Percentiles rank a stretch among this genome's conserved stretches.
phyloP scores from a whole-genome alignment of 768 basidiomycete species.

The Mycena vulgaris region DNA sequence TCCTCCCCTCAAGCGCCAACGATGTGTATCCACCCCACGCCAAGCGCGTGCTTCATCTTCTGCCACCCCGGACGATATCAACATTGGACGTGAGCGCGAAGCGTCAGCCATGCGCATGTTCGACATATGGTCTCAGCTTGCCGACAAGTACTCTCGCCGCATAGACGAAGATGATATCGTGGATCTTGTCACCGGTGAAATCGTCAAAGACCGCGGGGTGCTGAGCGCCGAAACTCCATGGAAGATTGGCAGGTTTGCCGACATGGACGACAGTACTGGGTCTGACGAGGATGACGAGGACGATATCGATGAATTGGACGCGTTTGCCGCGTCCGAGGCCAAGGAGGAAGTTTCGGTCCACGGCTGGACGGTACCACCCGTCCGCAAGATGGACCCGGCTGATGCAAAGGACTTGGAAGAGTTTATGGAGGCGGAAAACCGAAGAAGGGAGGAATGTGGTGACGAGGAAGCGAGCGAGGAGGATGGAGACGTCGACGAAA shows the following conservation, averaged over 20 bases:
- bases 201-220: conserved; percentile 82
- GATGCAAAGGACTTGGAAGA: conserved; percentile 76
- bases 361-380: conserved; percentile 58
- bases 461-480: conserved; percentile 55
- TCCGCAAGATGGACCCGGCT: conserved; percentile 58
- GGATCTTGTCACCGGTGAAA: conserved; percentile 71
- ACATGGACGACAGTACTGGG: conserved; percentile 48
- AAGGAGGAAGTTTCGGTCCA: conserved; percentile 44
- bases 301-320: conserved; percentile 74
- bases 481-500: conserved; percentile 1
- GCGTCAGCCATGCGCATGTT: conserved; percentile 71
- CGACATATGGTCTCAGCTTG: conserved; percentile 78
- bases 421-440: conserved; percentile 76
- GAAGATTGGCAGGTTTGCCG: conserved; percentile 68
- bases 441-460: conserved; percentile 64
- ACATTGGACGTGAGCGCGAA: conserved; percentile 71
- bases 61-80: conserved; percentile 60
- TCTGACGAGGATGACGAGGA: conserved; percentile 59
- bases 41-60: conserved; percentile 53
- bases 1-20: conserved; percentile 65
- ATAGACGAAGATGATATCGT: conserved; percentile 88
- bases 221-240: conserved; percentile 60
- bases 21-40: conserved; percentile 63
- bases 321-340: conserved; percentile 54
- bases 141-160: conserved; percentile 74